Base-by-base conservation (phyloP, 805 yeast genomes). In the Clavispora carvajalis region DNA sequence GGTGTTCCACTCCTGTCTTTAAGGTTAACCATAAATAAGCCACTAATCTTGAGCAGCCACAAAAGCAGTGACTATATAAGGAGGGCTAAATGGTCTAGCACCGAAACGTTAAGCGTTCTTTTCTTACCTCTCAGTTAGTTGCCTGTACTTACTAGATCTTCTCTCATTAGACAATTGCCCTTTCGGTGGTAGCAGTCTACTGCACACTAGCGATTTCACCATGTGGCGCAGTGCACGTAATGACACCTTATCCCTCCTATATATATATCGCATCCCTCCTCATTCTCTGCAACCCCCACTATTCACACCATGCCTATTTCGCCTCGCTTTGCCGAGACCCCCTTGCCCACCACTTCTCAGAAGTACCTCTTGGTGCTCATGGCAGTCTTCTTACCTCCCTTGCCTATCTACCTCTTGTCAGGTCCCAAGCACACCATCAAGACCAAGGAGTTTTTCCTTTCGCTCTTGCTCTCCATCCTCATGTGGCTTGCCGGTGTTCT, bases 351-450 rank as follows among this genome's bases (percentile, higher is more conserved):
- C 31, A 39, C 36, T 12, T 40, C 50, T 19, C 59, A 63, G 39
- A 54, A 43, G 38, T 33, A 55, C 22, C 43, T 65, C 33, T 48
- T 67, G 40, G 58, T 54, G n/a, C 33, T 64, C 12, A 45, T 64
- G 45, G 67, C 62, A 17, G 34, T 65, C 16, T 45, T 66, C 8
- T 40, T 67, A 23, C 73, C 74, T 12, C 73, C 73, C 3, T 54
- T 64, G 38, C 69, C 73, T 1, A 51, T 68, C 21, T 60, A 59
- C 36, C 47, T 67, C 11, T 43, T 63, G 37, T 53, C 54, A 12
- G 49, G 45, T 3, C 58, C 58, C 11, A 54, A 55, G 37, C 55
- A 58, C 41, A 48, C 60, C n/a, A 44, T 63, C 29, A 54, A 51
- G 38, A 63, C 64, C 43, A 60, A 59, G 48, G 69, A 65, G 45